Evolutionary conservation across 2,329 filamentous ascomycete species (phyloP).

Genomic region (Nakataea oryzae): DNA sequence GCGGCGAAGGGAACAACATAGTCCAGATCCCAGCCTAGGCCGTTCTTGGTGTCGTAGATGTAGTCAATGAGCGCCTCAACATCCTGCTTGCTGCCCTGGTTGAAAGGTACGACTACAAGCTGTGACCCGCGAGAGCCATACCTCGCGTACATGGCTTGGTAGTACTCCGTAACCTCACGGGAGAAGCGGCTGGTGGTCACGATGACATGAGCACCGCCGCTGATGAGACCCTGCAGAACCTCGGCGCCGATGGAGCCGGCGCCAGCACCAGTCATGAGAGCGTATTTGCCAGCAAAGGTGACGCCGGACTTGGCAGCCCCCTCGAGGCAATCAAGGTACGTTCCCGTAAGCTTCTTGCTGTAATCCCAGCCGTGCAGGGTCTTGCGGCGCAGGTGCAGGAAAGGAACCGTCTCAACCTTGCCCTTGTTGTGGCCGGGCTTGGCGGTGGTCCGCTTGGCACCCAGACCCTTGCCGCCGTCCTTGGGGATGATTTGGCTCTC

Average conservation of each 20-base stretch:
- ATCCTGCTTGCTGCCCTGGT: slow-evolving; percentile 97
- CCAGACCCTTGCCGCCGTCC: slow-evolving; percentile 62
- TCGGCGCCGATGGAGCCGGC: slow-evolving; percentile 97
- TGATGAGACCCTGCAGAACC: slow-evolving; percentile 89
- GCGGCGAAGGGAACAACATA: slow-evolving; percentile 93
- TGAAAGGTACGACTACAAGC: slow-evolving; percentile 96
- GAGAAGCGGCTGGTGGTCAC: slow-evolving; percentile 97
- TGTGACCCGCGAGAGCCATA: slow-evolving; percentile 91
- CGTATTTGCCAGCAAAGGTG: slow-evolving; percentile 89
- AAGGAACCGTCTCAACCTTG: slow-evolving; percentile 95
- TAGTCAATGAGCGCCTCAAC: slow-evolving; percentile 90
- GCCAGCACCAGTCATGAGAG: slow-evolving; percentile 95
- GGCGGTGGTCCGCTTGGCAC: slow-evolving; percentile 36
- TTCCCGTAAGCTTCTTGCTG: slow-evolving; percentile 92
- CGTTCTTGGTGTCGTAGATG: slow-evolving; percentile 93
- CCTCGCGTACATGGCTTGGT: slow-evolving; percentile 95
- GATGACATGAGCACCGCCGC: slow-evolving; percentile 90
- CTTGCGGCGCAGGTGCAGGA: slow-evolving; percentile 93
- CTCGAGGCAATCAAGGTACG: slow-evolving; percentile 88
- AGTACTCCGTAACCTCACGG: slow-evolving; percentile 95
- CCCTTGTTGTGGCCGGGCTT: slow-evolving; percentile 59
- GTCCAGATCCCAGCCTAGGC: slow-evolving; percentile 96
- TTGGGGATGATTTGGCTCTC: slow-evolving; percentile 93
- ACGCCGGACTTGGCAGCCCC: slow-evolving; percentile 79
- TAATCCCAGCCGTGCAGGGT: slow-evolving; percentile 95